Base-by-base conservation (phyloP, 352 stramenopile species). In the Saprolegnia parasitica region DNA sequence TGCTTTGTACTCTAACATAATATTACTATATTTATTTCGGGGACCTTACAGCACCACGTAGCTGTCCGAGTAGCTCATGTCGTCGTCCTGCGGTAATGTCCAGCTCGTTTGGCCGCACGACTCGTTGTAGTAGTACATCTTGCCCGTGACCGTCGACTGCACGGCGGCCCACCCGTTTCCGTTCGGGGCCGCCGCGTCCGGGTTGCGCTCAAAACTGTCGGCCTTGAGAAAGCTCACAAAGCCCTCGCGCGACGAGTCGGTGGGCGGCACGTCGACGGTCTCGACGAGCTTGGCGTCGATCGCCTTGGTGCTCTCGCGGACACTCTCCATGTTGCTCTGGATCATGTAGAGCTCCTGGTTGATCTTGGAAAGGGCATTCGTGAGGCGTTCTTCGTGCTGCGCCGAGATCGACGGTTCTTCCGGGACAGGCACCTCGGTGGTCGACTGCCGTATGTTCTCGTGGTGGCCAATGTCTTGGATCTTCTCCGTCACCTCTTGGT, bases 111-210 rank as follows among this genome's bases (percentile, higher is more conserved):
- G 76, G 52, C 81, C 81, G 64, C 80, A 88, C 45, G 77, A 81
- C 60, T 86, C 79, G 77, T 93, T 91, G 79, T 89, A 93, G 71
- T 83, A 93, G 75, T 93, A 93, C 73, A 89, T 67, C 70, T 90
- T 93, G 70, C 81, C 83, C 8, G 82, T 91, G 56, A 84, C 87
- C 49, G 80, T 81, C 11, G 81, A 93, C 24, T 86, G 57, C 67
- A 93, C 85, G 0, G 85, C 74, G 35, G 87, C 77, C 85, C 85
- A 93, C 29, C 85, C 83, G 5, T 74, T 71, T 10, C 70, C 70
- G 32, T 72, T 75, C 6, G 74, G 72, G 6, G 84, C 81, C 16
- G 73, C 74, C 23, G 72, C 78, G 64, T 82, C 83, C 6, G 64
- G 60, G 10, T 88, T 72, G 21, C 88, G 80, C 20, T 77, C 68